Conservation (phyloP, 1,284 basidiomycete genomes). For the Heterobasidion annosum region DNA sequence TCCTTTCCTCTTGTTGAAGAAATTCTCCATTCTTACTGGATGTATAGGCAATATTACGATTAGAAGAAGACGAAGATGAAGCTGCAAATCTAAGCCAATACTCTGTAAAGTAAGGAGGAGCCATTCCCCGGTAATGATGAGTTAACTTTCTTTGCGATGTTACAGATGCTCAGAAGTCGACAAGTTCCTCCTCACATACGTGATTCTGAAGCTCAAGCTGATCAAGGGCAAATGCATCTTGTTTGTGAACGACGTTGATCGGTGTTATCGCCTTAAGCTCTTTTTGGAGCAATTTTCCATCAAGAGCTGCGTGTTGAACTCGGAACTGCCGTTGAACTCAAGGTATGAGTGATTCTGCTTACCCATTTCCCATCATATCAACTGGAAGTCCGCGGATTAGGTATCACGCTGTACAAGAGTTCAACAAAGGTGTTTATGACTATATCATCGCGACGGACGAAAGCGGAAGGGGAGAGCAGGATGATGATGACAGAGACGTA, state of each 20-base stretch:
- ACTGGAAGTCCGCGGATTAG: conserved; percentile 25
- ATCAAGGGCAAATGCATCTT: conserved; percentile 95
- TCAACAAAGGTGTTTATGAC: conserved; percentile 97
- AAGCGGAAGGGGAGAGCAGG: conserved; percentile 45
- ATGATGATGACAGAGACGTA: conserved; percentile 31
- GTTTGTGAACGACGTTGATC: conserved; percentile 96
- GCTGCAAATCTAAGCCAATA: conserved; percentile 81
- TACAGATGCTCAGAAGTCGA: conserved; percentile 83
- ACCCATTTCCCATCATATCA: conserved; percentile 4
- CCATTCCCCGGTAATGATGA: not conserved
- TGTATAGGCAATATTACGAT: conserved; percentile 67
- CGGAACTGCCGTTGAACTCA: conserved; percentile 92
- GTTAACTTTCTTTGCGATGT: not conserved
- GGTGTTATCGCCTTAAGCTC: conserved; percentile 90
- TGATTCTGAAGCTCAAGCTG: conserved; percentile 90
- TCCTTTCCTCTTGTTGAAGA: conserved; percentile 9
- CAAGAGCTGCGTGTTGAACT: conserved; percentile 93
- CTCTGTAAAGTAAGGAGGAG: conserved; percentile 51
- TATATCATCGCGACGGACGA: conserved; percentile 99
- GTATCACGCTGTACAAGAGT: conserved; percentile 97
- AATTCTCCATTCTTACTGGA: conserved; percentile 7
- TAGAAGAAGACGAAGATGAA: conserved; percentile 82
- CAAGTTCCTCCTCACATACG: conserved; percentile 93
- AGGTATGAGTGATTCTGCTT: conserved; percentile 31
- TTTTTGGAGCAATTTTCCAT: conserved; percentile 98